Conservation (phyloP, 31 red algal genomes). For the Odonthalia washingtoniensis region DNA sequence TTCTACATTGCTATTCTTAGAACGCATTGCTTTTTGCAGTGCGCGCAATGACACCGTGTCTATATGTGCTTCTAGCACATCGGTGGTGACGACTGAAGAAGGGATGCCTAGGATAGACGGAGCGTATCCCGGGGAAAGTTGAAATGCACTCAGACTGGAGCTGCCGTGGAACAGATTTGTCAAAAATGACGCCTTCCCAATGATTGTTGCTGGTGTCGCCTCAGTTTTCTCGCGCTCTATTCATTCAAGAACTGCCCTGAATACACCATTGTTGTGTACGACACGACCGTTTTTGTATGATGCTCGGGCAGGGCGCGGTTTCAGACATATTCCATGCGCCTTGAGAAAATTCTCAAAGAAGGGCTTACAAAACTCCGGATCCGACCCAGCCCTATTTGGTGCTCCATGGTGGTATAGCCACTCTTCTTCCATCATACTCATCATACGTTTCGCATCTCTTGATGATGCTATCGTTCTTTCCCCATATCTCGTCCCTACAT, state of each 20-base stretch:
- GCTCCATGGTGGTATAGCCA: conserved; percentile 24
- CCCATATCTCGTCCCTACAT: too few relatives aligned
- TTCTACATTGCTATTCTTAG: not conserved
- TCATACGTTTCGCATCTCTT: not conserved
- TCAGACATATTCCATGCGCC: not conserved
- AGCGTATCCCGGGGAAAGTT: conserved; percentile 29
- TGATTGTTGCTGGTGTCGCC: not conserved
- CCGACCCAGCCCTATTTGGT: not conserved
- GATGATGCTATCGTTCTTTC: conserved; percentile 5
- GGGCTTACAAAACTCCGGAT: conserved; percentile 19
- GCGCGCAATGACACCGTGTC: not conserved
- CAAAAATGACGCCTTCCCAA: conserved; percentile 43
- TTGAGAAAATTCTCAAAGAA: not conserved
- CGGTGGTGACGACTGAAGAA: not conserved
- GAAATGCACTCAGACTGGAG: conserved; percentile 21
- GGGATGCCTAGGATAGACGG: conserved; percentile 14
- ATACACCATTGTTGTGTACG: conserved; percentile 11
- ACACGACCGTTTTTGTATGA: conserved; percentile 2
- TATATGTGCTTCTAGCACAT: conserved; percentile 22
- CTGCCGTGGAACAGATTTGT: conserved; percentile 19
- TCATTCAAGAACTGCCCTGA: not conserved
- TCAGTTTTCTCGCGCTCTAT: not conserved
- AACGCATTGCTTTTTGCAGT: not conserved
- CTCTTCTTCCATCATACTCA: not conserved
- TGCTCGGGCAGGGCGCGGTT: not conserved